Evolutionary conservation across 768 basidiomycete genomes (phyloP).

Genomic region (Kwoniella shandongensis): DNA sequence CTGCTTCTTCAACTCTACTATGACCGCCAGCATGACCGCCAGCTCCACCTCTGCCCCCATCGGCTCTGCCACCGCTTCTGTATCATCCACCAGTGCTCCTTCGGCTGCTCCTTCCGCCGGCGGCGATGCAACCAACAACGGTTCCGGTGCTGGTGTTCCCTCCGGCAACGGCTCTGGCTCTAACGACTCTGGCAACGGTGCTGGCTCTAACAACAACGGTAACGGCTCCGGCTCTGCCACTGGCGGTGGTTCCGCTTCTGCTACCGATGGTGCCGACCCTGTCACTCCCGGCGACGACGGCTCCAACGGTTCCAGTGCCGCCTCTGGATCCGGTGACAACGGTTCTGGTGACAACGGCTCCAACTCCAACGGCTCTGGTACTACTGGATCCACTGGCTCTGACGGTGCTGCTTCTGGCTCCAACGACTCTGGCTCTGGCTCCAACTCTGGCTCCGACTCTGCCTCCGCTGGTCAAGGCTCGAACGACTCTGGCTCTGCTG

Average conservation of each 20-base stretch:
- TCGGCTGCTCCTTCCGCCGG: not conserved
- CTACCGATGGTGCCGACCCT: too few species aligned
- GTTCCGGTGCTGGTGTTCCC: not conserved
- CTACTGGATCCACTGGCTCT: too few species aligned
- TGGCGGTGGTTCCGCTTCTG: too few species aligned
- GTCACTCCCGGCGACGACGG: too few species aligned
- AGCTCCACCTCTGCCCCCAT: not conserved
- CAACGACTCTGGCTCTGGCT: too few species aligned
- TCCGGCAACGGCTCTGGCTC: not conserved
- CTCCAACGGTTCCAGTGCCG: too few species aligned
- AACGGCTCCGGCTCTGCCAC: not conserved
- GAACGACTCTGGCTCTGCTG: not conserved
- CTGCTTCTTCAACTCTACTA: not conserved
- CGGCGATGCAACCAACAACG: not conserved
- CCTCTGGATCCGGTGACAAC: too few species aligned
- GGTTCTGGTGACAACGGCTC: too few species aligned
- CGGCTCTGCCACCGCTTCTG: not conserved
- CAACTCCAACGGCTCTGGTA: too few species aligned
- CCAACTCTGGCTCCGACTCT: not conserved
- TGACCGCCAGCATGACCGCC: not conserved
- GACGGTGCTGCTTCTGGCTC: too few species aligned
- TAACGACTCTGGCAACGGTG: not conserved
- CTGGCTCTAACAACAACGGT: not conserved
- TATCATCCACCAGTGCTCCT: not conserved
- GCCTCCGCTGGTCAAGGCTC: not conserved